Evolutionary conservation across 495 filamentous ascomycete species (phyloP), one percentile per base, ranked within the genome.

Genomic region (Xylaria scruposa): DNA sequence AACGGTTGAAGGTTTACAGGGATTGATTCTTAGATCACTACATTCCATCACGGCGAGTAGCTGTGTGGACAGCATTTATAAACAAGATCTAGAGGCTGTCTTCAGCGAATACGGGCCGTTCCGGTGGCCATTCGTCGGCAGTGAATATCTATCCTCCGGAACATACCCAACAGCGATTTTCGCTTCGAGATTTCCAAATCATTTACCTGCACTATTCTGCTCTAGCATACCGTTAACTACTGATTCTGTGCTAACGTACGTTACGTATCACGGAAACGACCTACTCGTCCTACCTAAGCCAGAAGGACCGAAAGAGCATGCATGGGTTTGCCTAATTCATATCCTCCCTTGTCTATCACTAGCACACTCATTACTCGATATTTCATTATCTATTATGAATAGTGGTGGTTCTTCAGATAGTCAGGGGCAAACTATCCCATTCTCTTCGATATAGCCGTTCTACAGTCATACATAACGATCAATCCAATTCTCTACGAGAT

Each of bases 141-240:
- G 24, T 51, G 47, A 7, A 24, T n/a, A 51, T 21, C n/a, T 51
- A 21, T 21, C n/a, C 47, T 51, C 47, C n/a, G 17, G 19, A 51
- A 51, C 47, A 51, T 51, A 51, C 47, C 19, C n/a, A 51, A 51
- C 47, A 9, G 47, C 47, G 47, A 51, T 51, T n/a, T 51, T 51
- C 47, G 47, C 9, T n/a, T 21, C 6, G 44, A 51, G 47, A 51
- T 51, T 51, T 51, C 19, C 47, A n/a, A 21, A 21, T 51, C 47
- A n/a, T 51, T 51, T 7, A 51, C 47, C n/a, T 51, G 47, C 47
- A 7, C 21, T 51, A 9, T 21, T 10, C 47, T 21, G 47, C 47
- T 51, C 47, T 51, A 21, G 19, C 19, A n/a, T 51, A 9, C n/a
- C 19, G n/a, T 51, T 51, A 21, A 51, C 47, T 7, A n/a, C n/a